Evolutionary conservation across 2,329 filamentous ascomycete genomes (phyloP).

Genomic region (Laburnicola sp.): DNA sequence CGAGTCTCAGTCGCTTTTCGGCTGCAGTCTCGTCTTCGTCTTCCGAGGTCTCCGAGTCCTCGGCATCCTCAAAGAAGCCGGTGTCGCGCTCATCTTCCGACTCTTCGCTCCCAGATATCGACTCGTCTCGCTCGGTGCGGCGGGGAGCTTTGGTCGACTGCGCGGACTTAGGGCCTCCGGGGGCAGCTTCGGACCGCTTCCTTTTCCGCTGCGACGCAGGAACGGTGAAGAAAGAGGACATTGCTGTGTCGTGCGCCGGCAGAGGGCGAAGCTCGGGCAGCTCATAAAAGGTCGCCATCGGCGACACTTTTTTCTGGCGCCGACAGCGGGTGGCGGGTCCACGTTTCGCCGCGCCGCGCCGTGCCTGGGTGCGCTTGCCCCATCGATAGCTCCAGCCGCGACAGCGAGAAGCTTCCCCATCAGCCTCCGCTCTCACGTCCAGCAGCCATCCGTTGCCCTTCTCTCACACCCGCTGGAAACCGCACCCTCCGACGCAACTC

Average conservation of each 20-base stretch:
- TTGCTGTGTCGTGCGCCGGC: conserved; percentile 16
- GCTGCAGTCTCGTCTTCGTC: conserved; percentile 85
- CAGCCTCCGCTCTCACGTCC: conserved; percentile 8
- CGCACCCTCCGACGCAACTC: not conserved
- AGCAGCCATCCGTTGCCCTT: not conserved
- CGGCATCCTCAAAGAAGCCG: conserved; percentile 41
- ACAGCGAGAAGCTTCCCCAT: conserved; percentile 22
- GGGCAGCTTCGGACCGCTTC: conserved; percentile 63
- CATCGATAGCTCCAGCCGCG: conserved; percentile 26
- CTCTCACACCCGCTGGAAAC: not conserved
- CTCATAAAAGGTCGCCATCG: conserved; percentile 25
- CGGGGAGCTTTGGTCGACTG: conserved; percentile 50
- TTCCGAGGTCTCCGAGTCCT: conserved; percentile 62
- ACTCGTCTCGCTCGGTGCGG: conserved; percentile 66
- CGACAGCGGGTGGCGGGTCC: conserved; percentile 20
- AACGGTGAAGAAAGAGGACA: conserved; percentile 90
- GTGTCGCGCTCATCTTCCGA: conserved; percentile 64
- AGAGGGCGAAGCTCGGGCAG: conserved; percentile 11
- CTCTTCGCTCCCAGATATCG: conserved; percentile 82
- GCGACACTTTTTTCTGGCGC: conserved; percentile 37
- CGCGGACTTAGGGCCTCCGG: conserved; percentile 58
- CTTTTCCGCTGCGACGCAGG: conserved; percentile 88
- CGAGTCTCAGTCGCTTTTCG: conserved; percentile 81
- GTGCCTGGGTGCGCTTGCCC: conserved; percentile 12
- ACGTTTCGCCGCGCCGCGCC: conserved; percentile 20